Evolutionary conservation across 1,284 basidiomycete species (phyloP), one percentile per base, ranked within the genome.

Genomic region (Schizophyllum commune): DNA sequence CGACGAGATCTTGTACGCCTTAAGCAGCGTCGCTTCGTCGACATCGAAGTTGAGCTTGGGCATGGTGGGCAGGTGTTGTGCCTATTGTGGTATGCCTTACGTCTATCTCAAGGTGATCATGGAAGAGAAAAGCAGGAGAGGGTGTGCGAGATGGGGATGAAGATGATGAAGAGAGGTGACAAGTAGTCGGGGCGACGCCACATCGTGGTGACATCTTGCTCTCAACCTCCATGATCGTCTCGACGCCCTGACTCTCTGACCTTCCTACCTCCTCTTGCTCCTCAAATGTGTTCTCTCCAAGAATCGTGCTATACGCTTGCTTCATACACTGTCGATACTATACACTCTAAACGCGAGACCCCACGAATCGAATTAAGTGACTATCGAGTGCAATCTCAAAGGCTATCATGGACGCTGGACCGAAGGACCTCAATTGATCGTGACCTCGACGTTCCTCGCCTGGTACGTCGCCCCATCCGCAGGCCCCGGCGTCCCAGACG

Each of bases 21-120:
- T 89, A 59, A 92, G 79, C 55, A 92, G 73, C 15, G 85, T 75
- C 20, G 83, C 87, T 72, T 92, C 90, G 71, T 92, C 90, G 33
- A 85, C 77, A 58, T 84, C 78, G 65, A 89, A 80, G 69, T 84
- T 86, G 61, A 85, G 76, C 66, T 79, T 84, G 54, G 75, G 76
- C 78, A 82, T 79, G 32, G 19, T 20, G 17, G 13, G 17, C 39
- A 17, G 39, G 17, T 4, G 39, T 5, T 27, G 27, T 5, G 27
- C 27, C 27, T 27, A 27, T 27, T 27, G 27, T 27, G 2, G 27
- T 27, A 27, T 2, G 27, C 2, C 5, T 27, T 27, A 47, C 9
- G 39, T 13, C 17, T 47, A 9, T 47, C 9, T 11, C 39, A 9
- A 47, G 39, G 39, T 47, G 13, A 47, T 13, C 39, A 47, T 47